A percentile compares a stretch with the other conserved stretches of the same genome.
phyloP scores from a whole-genome alignment of 257 asterid species.

The Solanum medicagineum region DNA sequence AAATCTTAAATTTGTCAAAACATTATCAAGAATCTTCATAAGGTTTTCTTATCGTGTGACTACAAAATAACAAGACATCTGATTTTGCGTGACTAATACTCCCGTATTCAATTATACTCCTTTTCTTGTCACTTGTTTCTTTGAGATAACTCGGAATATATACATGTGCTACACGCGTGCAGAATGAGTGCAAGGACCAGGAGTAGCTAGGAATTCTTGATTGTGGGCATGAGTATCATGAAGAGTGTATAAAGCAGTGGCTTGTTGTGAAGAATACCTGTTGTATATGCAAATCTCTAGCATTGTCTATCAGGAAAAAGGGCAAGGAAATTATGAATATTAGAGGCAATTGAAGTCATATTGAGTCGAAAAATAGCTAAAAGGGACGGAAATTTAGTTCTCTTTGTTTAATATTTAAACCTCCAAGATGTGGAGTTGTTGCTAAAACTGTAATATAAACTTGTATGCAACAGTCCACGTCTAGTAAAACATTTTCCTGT shows the following conservation, averaged over 20 bases:
- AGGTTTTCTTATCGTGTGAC: neutral
- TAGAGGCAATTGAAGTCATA: neutral
- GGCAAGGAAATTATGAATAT: conserved; percentile 5
- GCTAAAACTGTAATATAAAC: conserved; percentile 8
- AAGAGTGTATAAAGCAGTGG: conserved; percentile 60
- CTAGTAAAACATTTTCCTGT: conserved; percentile 6
- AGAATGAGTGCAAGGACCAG: conserved; percentile 39
- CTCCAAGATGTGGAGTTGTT: conserved; percentile 9
- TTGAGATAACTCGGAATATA: neutral
- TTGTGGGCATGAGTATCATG: conserved; percentile 72
- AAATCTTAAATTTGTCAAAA: neutral
- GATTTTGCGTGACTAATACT: neutral
- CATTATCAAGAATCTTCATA: neutral
- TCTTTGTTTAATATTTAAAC: conserved; percentile 12
- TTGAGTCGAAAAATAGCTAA: too few species aligned
- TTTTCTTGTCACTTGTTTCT: neutral
- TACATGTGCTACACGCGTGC: neutral
- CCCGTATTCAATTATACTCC: neutral
- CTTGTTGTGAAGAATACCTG: conserved; percentile 52
- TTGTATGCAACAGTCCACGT: conserved; percentile 33
- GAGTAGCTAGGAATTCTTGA: conserved; percentile 41
- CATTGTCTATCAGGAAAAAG: conserved; percentile 7
- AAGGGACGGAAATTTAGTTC: too few species aligned
- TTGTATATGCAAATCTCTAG: conserved; percentile 37
- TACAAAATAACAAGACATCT: too few species aligned